Base-by-base conservation (phyloP, 2,329 filamentous ascomycete genomes). In the Pseudonectria foliicola region DNA sequence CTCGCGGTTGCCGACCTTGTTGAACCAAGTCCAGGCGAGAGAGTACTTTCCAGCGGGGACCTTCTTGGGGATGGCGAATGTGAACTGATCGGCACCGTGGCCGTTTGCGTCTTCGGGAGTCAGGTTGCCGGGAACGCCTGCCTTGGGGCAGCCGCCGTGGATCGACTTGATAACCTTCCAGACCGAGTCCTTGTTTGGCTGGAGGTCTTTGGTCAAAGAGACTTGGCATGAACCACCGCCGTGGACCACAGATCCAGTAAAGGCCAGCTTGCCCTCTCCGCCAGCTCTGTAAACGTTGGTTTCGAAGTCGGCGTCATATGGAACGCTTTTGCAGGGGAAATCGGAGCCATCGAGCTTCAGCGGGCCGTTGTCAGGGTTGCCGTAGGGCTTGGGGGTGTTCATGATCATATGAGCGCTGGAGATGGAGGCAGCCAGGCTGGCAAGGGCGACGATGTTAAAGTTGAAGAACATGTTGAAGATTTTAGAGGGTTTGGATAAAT, bases 81-180 rank as follows among this genome's bases (percentile, higher is more conserved):
- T 60, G 25, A 61, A 14, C 2, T 16, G 23, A 24, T 37, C 45
- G 10, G 42, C 35, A 5, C 43, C 43, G 5, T 14, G 10, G 1
- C 11, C 27, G 4, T 35, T 27, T 7, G 18, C 18, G 8, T 21
- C 18, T 21, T 21, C 18, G 8, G 18, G 18, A 5, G 5, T 8
- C 8, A 21, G 18, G 18, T 21, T 21, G 18, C 18, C 18, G 18
- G 18, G 59, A 7, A 54, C 48, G 13, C 43, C 46, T 21, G 31
- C 29, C 10, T 43, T 36, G 10, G 48, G 77, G n/a, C 58, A 61
- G 32, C 40, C 48, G 3, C 59, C 58, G 13, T 88, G 73, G 18
- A 88, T 85, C 0, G 83, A 90, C 54, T 92, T 80, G 59, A 98
- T 89, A 43, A 95, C 90, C 59, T 89, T 88, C 80, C 83, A 98